Conservation (phyloP, 2,329 filamentous ascomycete species). For the Paraconiothyrium sp. region DNA sequence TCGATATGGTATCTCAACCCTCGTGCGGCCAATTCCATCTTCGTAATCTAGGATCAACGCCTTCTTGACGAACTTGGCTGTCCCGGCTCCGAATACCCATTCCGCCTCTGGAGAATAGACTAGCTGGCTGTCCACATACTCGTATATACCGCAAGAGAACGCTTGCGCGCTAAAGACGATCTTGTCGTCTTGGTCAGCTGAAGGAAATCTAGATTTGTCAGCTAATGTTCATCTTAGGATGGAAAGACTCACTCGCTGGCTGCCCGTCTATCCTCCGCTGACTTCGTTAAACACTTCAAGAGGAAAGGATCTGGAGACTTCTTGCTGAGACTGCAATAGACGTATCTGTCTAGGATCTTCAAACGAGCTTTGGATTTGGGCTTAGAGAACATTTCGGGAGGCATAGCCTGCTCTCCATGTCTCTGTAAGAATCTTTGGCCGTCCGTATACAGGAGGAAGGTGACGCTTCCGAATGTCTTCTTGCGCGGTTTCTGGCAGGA, state of each 20-base stretch:
- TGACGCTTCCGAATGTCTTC: conserved; percentile 55
- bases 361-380: conserved; percentile 4
- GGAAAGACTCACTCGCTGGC: conserved; percentile 11
- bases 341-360: conserved; percentile 10
- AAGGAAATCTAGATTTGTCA: conserved; percentile 5
- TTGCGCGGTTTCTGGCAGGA: conserved; percentile 53
- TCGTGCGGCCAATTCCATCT: conserved; percentile 11
- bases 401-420: conserved; percentile 1
- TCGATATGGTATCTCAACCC: conserved; percentile 51
- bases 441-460: conserved; percentile 52
- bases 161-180: conserved; percentile 12
- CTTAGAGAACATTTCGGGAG: background rate
- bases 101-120: conserved; percentile 51
- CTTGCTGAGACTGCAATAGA: conserved; percentile 19
- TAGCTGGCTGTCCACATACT: conserved; percentile 41
- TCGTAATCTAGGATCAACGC: conserved; percentile 32
- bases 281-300: conserved; percentile 18
- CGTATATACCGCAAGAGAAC: conserved; percentile 46
- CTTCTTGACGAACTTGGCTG: conserved; percentile 40
- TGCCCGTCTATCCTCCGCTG: conserved; percentile 16
- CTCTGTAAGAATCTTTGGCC: conserved; percentile 49
- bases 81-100: conserved; percentile 48
- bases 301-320: conserved; percentile 17
- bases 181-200: conserved; percentile 7
- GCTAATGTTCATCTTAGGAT: background rate